These are phyloP conservation scores for Hyphodiscus hymeniophilus DNA, from an alignment of 495 filamentous ascomycete species.

Conservation along the genomic window DNA sequence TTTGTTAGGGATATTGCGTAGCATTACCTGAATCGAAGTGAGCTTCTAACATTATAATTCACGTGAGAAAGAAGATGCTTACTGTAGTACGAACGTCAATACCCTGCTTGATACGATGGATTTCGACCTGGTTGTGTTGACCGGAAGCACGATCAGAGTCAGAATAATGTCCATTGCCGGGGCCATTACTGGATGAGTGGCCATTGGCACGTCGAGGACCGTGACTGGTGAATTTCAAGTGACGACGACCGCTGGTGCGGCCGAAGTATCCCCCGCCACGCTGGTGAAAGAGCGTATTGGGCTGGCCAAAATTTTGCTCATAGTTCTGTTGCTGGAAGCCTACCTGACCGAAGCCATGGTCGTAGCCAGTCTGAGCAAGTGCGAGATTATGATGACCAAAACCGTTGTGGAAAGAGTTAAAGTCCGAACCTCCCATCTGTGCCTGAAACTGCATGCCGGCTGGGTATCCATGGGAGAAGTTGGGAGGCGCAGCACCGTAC, in stretches of 20 bases:
- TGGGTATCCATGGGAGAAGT: not conserved
- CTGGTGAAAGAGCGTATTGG: not conserved
- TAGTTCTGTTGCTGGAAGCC: slow-evolving; percentile 11
- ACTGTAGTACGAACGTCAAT: slow-evolving; percentile 69
- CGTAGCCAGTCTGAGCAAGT: not conserved
- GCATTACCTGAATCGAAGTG: slow-evolving; percentile 62
- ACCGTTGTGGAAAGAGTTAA: not conserved
- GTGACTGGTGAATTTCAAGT: too few relatives aligned
- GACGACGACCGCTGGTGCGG: slow-evolving; percentile 6
- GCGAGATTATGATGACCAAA: not conserved
- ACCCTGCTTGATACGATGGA: slow-evolving; percentile 54
- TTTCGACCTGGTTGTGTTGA: slow-evolving; percentile 61
- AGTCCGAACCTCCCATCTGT: not conserved
- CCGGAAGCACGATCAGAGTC: slow-evolving; percentile 30
- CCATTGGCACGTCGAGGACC: too few relatives aligned
- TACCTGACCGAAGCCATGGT: not conserved
- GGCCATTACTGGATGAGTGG: too few relatives aligned
- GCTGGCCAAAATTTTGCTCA: slow-evolving; percentile 1
- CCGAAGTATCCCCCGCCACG: not conserved
- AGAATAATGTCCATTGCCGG: too few relatives aligned
- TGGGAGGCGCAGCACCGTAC: not conserved
- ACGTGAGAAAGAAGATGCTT: slow-evolving; percentile 28
- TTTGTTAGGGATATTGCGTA: slow-evolving; percentile 91
- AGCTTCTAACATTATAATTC: slow-evolving; percentile 12
- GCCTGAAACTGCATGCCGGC: not conserved